Percentiles rank a stretch among this genome's conserved stretches.
phyloP scores from a whole-genome alignment of 192 early-diverging fungal species.

The Backusella luteola region DNA sequence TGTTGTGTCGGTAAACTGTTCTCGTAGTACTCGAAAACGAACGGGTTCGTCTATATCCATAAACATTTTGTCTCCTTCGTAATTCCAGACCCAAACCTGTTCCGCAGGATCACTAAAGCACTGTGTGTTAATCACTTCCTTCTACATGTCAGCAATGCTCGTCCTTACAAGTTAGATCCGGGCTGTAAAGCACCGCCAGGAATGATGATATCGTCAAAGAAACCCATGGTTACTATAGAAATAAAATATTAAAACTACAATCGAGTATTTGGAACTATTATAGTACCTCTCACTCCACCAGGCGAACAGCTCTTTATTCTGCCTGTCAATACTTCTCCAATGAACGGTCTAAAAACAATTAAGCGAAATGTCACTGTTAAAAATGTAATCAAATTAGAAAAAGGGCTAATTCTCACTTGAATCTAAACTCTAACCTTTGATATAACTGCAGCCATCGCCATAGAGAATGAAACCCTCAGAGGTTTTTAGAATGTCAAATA shows the following conservation, averaged over 20 bases:
- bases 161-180: slow-evolving; percentile 63
- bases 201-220: slow-evolving; percentile 91
- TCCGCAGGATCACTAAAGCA: slow-evolving; percentile 55
- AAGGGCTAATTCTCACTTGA: background rate
- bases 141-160: background rate
- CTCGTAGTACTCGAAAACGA: slow-evolving; percentile 72
- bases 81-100: slow-evolving; percentile 87
- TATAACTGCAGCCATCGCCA: slow-evolving; percentile 75
- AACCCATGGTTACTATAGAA: slow-evolving; percentile 71
- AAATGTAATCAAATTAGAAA: slow-evolving; percentile 12
- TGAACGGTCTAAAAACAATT: slow-evolving; percentile 88
- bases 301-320: slow-evolving; percentile 71
- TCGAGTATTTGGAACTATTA: background rate
- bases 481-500: slow-evolving; percentile 77
- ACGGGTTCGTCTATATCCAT: slow-evolving; percentile 81
- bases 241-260: background rate
- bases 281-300: slow-evolving; percentile 67
- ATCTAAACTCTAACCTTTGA: slow-evolving; percentile 52
- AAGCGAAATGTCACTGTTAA: slow-evolving; percentile 72
- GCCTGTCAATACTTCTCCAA: slow-evolving; percentile 83
- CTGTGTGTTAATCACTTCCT: background rate
- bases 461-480: slow-evolving; percentile 86
- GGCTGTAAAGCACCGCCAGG: slow-evolving; percentile 62
- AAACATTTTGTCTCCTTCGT: slow-evolving; percentile 72
- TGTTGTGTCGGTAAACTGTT: slow-evolving; percentile 74